Conservation (phyloP, 495 filamentous ascomycete species). For the Penicillium ochrochloron region DNA sequence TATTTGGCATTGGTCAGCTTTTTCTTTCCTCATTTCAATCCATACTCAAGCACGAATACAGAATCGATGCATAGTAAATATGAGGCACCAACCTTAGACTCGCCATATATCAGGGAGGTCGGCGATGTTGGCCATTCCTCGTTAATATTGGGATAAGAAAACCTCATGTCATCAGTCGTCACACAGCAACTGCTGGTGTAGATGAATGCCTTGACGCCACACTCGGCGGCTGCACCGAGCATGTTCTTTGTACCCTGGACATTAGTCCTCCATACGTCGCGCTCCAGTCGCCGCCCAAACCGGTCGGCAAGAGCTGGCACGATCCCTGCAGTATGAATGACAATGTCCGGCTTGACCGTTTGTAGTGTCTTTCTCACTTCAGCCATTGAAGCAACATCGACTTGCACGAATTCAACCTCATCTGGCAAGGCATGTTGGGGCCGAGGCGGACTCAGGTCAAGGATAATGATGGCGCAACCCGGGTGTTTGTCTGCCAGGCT, state of each 20-base stretch:
- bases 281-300: constrained; percentile 44
- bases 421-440: constrained; percentile 36
- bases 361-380: constrained; percentile 38
- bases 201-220: constrained; percentile 59
- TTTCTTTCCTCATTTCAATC: background rate
- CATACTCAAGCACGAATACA: background rate
- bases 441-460: constrained; percentile 46
- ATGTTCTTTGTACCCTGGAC: constrained; percentile 63
- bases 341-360: constrained; percentile 41
- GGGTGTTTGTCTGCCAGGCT: constrained; percentile 49
- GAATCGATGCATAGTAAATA: background rate
- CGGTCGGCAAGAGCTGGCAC: constrained; percentile 48
- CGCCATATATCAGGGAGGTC: constrained; percentile 59
- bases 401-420: constrained; percentile 37
- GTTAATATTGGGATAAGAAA: constrained; percentile 57
- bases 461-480: constrained; percentile 46
- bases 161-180: constrained; percentile 57
- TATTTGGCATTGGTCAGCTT: constrained; percentile 25
- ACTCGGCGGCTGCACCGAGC: constrained; percentile 52
- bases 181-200: constrained; percentile 62
- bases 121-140: constrained; percentile 55
- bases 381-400: constrained; percentile 41
- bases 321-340: constrained; percentile 54
- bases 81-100: constrained; percentile 54
- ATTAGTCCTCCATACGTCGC: constrained; percentile 54